Percentiles rank a stretch among this genome's conserved stretches.
Conservation (phyloP, 441 rosid species). For the Croton laevigatus region DNA sequence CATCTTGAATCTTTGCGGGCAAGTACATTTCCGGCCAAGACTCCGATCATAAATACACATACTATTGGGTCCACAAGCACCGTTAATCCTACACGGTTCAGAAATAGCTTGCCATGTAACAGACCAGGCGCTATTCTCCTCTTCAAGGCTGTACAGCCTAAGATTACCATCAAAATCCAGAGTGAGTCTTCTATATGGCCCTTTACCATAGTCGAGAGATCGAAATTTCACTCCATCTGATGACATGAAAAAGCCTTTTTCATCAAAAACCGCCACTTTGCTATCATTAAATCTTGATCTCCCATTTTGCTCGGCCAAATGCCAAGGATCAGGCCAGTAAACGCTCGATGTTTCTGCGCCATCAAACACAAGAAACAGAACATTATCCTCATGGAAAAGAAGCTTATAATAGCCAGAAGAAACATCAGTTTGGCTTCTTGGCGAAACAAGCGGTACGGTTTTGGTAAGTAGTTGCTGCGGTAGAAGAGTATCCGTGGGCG, state of each 20-base stretch:
- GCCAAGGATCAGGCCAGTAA: constrained; percentile 25
- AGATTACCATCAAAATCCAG: neutral
- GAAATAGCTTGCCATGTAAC: neutral
- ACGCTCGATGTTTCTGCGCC: constrained; percentile 22
- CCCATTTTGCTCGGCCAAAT: no score
- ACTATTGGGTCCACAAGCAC: neutral
- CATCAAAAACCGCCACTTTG: neutral
- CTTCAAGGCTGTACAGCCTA: neutral
- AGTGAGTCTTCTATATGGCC: neutral
- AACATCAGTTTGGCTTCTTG: constrained; percentile 9
- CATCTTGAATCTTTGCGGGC: neutral
- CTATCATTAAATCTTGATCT: neutral
- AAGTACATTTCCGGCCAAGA: neutral
- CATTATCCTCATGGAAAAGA: constrained; percentile 17
- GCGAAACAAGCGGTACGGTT: constrained; percentile 13
- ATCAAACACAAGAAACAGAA: constrained; percentile 17
- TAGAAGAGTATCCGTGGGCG: constrained; percentile 28
- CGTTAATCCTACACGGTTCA: neutral
- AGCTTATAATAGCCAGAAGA: constrained; percentile 21
- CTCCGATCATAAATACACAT: neutral
- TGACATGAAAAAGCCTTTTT: neutral
- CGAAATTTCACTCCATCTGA: neutral
- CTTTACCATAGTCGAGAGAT: constrained; percentile 4
- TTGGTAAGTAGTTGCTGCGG: constrained; percentile 19
- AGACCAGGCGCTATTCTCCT: neutral